Evolutionary conservation across 768 basidiomycete species (phyloP), one percentile per base, ranked within the genome.

Genomic region (Termitomyces sp.): DNA sequence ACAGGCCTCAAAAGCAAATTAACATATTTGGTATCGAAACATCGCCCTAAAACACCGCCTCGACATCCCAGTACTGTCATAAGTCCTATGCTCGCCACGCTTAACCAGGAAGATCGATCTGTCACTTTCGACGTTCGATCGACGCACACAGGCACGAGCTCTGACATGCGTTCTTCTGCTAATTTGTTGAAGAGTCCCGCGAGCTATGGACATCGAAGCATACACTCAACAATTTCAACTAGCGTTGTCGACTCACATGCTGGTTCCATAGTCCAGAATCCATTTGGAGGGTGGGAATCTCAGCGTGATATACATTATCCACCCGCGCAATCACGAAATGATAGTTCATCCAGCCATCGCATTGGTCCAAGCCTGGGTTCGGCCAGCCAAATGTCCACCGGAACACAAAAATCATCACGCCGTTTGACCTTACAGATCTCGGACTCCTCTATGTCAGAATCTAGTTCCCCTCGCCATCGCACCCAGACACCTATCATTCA

Each of bases 81-180:
- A 16, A 61, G 56, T 20, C 60, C 60, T 3, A 55, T 61, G 56
- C 49, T 61, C 32, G 60, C 60, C 32, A 61, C 60, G 40, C 49
- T 61, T 11, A 44, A 28, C 13, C 60, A 61, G 30, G 44, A 24
- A 35, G 26, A 50, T 24, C 52, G 38, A 28, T 55, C 50, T 38
- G 24, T 47, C 13, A 52, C 35, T 35, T 55, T 20, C 11, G 55
- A 56, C 24, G 38, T 36, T 33, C 51, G 14, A 35, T 60, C 55
- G 14, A 52, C 59, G 6, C 43, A 18, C 45, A 53, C 57, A 30
- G 44, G 54, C 32, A 30, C 44, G 40, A 24, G 35, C 20, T 58
- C 56, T n/a, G 55, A 59, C n/a, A 18, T 51, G 9, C 55, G 30
- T 48, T 59, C 58, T 20, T 59, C 48, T 20, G 56, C 57, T 10